Evolutionary conservation across 176 grass and related monocot species (phyloP).

Genomic region (Tuctoria greenei): DNA sequence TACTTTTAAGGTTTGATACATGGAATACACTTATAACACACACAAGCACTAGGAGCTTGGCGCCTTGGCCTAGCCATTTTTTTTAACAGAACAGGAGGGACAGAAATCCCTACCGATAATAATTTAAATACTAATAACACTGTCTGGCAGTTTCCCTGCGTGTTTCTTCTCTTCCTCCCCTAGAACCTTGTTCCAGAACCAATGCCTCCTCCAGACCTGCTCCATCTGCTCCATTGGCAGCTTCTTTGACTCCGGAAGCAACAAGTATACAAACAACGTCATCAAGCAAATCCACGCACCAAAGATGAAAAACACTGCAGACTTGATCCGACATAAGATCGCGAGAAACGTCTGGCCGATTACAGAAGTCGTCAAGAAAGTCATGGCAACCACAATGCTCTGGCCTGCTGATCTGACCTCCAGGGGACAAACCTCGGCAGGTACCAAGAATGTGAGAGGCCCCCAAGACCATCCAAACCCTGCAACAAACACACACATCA

Average conservation of each 20-base stretch:
- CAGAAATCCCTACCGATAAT: no score
- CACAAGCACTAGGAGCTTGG: not conserved
- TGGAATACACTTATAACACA: not conserved
- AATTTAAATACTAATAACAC: no score
- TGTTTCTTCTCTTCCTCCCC: constrained; percentile 36
- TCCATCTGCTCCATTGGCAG: constrained; percentile 85
- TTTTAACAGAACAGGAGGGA: no score
- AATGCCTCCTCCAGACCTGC: constrained; percentile 64
- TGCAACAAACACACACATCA: constrained; percentile 62
- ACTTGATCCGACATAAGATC: constrained; percentile 65
- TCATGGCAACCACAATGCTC: constrained; percentile 71
- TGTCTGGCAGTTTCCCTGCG: not conserved
- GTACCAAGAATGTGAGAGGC: constrained; percentile 66
- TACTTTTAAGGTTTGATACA: not conserved
- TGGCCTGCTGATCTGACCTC: constrained; percentile 78
- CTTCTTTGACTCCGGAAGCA: constrained; percentile 72
- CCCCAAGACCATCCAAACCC: constrained; percentile 87
- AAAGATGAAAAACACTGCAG: constrained; percentile 57
- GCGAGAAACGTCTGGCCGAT: constrained; percentile 65
- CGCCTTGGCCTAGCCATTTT: no score
- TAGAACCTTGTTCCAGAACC: constrained; percentile 75
- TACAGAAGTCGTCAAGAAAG: constrained; percentile 64
- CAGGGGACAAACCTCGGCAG: constrained; percentile 63
- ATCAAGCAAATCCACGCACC: constrained; percentile 58
- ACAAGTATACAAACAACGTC: constrained; percentile 57